A percentile compares a stretch with the other conserved stretches of the same genome.
Conservation (phyloP, 768 basidiomycete genomes). For the Leccinum rimulosum region DNA sequence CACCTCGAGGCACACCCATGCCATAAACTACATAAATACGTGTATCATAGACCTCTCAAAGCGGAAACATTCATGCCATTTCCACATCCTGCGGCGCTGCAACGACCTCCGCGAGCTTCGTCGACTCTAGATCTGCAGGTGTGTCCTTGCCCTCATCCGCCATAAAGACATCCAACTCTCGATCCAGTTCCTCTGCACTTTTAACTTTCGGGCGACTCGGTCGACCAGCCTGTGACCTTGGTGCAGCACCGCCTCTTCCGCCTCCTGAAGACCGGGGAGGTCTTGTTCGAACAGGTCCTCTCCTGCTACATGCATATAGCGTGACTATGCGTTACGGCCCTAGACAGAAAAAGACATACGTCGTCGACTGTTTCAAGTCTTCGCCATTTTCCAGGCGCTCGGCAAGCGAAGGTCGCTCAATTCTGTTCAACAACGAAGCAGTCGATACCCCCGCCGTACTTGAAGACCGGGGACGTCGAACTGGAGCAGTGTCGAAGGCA, state of each 20-base stretch:
- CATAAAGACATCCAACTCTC: constrained; percentile 87
- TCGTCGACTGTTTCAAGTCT: constrained; percentile 5
- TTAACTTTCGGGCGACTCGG: constrained; percentile 51
- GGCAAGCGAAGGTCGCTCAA: constrained; percentile 69
- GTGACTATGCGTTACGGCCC: constrained; percentile 1
- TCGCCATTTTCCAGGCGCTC: constrained; percentile 60
- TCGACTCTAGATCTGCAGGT: constrained; percentile 14
- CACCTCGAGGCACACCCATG: constrained; percentile 1
- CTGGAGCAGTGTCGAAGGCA: constrained; percentile 51
- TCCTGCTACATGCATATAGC: constrained; percentile 19
- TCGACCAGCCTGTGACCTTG: constrained; percentile 31
- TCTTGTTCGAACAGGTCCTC: constrained; percentile 49
- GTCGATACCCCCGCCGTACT: constrained; percentile 43
- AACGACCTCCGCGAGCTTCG: constrained; percentile 12
- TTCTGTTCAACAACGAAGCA: constrained; percentile 69
- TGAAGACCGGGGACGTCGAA: constrained; percentile 44
- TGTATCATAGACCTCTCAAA: background rate
- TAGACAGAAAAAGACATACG: constrained; percentile 7
- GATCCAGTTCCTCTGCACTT: constrained; percentile 82
- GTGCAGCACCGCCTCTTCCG: constrained; percentile 8
- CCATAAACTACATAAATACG: constrained; percentile 21
- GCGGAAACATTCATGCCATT: constrained; percentile 39
- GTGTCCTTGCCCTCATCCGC: constrained; percentile 44
- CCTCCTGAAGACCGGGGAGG: constrained; percentile 25
- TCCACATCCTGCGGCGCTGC: constrained; percentile 46